These are phyloP conservation scores for Xerocomus potaroensis DNA, from an alignment of 768 basidiomycete species.

Conservation along the genomic window DNA sequence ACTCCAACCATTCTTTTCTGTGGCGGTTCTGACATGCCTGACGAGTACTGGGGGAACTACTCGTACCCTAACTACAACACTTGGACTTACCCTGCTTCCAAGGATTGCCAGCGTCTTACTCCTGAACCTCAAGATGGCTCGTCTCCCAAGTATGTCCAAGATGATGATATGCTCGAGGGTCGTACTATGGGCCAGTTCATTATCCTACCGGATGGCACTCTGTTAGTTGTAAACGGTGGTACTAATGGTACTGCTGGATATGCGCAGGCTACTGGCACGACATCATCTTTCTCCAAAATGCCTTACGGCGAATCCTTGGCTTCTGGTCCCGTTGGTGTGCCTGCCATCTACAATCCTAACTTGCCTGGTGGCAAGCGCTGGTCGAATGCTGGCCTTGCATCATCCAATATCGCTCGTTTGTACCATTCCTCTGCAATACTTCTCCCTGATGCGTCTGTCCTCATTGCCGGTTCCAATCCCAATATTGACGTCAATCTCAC, in stretches of 20 bases:
- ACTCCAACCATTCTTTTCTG: constrained; percentile 85
- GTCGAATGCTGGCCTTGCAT: constrained; percentile 62
- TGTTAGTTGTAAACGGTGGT: constrained; percentile 80
- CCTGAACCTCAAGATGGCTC: constrained; percentile 79
- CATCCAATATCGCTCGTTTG: constrained; percentile 70
- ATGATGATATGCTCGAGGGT: constrained; percentile 70
- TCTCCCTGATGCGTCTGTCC: constrained; percentile 79
- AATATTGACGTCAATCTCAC: constrained; percentile 77
- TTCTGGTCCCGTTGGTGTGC: constrained; percentile 70
- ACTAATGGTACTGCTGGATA: constrained; percentile 89
- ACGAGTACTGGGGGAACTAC: constrained; percentile 75
- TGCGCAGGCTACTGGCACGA: constrained; percentile 49
- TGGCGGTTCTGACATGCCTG: constrained; percentile 80
- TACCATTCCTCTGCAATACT: constrained; percentile 92
- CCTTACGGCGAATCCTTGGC: constrained; percentile 73
- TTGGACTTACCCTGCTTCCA: constrained; percentile 65
- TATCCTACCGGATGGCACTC: constrained; percentile 69
- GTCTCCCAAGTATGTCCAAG: constrained; percentile 54
- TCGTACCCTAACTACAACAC: constrained; percentile 68
- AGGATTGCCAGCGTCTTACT: constrained; percentile 77
- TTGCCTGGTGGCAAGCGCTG: constrained; percentile 68
- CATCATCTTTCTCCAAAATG: constrained; percentile 47
- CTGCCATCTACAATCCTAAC: constrained; percentile 80
- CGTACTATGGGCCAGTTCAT: constrained; percentile 95
- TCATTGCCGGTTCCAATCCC: constrained; percentile 92